Base-by-base conservation (phyloP, 371 early-diverging fungal genomes). In the Mortierella sp. region DNA sequence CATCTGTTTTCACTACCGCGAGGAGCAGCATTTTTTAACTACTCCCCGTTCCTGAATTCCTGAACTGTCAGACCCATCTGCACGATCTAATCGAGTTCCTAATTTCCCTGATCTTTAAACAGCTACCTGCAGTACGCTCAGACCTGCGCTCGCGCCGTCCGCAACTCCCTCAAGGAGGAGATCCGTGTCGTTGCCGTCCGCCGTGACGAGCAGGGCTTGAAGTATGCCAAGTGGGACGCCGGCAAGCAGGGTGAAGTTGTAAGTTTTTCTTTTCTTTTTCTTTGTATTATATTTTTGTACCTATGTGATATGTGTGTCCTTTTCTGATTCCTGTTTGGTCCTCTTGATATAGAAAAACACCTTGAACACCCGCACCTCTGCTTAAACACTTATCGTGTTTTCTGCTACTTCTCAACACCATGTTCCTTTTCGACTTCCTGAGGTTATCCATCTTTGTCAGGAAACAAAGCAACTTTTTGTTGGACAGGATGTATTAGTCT, bases 41-140 rank as follows among this genome's bases (percentile, higher is more conserved):
- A n/a, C n/a, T n/a, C n/a, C n/a, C n/a, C n/a, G n/a, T n/a, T n/a
- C n/a, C n/a, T n/a, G n/a, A n/a, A n/a, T n/a, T n/a, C n/a, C n/a
- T n/a, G n/a, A n/a, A n/a, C n/a, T n/a, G n/a, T n/a, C n/a, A n/a
- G n/a, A n/a, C n/a, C 37, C 7, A 30, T 31, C 31, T 11, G 27
- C 43, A 27, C 5, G 2, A 44, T 44, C 14, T 43, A 21, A 19
- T 34, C 39, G 8, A 39, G 24, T 44, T 21, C 24, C 27, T 2
- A 15, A 2, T 23, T 47, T 32, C n/a, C 52, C 30, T 41, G 57
- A 30, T 52, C 50, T 27, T 50, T 43, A 21, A 46, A 64, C 70
- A 94, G 94, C 71, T 96, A 96, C 88, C 86, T 96, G 70, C 91
- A 94, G 81, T 94, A 92, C 83, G 83, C 91, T 78, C 90, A 92